Base-by-base conservation (phyloP, 306 rosid species). In the Cicer bijugum region DNA sequence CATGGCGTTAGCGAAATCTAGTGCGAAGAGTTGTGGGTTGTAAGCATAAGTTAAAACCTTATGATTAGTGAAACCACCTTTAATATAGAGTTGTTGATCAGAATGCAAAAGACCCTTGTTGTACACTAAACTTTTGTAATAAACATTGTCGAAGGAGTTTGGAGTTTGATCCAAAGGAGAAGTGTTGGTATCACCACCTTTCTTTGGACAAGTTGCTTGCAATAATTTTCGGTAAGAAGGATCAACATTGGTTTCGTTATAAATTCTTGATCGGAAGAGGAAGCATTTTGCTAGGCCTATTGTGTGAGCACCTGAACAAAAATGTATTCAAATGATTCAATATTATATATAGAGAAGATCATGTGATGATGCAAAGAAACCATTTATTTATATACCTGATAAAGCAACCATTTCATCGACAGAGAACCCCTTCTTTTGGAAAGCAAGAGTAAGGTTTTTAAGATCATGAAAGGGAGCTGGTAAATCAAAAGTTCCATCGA, bases 61-160 rank as follows among this genome's bases (percentile, higher is more conserved):
- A 0, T 84, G 1, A 5, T 86, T 71, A 0, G 88, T 81, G 20
- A 79, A 78, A 7, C 89, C 84, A 9, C 72, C 80, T 6, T 42
- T 80, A 28, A 28, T 28, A 10, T 57, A 85, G 72, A 89, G 85
- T 11, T 82, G 73, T 44, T 89, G 91, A 52, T 89, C 91, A 0
- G 90, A 84, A 79, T 89, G 91, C 9, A 89, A 33, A 4, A 89
- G 75, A 17, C 86, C 90, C 66, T 38, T 85, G 8, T 76, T 46
- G 48, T 44, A 42, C 56, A 76, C 16, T 51, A 89, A 65, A 44
- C 80, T 82, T 2, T 3, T 78, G 79, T 55, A 89, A 76, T 80
- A 89, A 20, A 67, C 67, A 8, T 50, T 82, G 82, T 89, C 82
- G 28, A 87, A 87, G 5, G 11, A 2, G 33, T 50, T 16, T 2